Base-by-base conservation (phyloP, 176 grass and related monocot genomes). In the Ampelocalamus luodianensis region DNA sequence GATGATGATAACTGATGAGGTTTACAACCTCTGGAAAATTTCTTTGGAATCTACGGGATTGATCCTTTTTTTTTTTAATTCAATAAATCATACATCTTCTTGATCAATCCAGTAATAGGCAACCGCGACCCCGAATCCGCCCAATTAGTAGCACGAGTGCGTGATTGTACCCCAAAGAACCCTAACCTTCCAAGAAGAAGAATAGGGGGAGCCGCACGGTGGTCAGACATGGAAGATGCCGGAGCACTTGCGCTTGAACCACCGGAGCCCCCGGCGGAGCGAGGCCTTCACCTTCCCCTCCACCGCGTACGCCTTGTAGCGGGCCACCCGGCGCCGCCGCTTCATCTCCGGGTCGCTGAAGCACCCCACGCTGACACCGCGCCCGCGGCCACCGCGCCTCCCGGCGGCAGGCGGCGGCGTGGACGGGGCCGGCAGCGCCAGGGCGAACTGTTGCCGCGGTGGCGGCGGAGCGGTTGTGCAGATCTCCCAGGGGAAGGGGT, bases 261-360 rank as follows among this genome's bases (percentile, higher is more conserved):
- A 98, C 36, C 80, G 73, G 66, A 98, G 85, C 2, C 93, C 89
- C 20, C 85, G 89, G 13, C 96, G 91, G 51, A 98, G 24, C 15
- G 96, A 93, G 17, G 87, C 61, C 77, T 93, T 98, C 77, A 98
- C 82, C 87, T 93, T 98, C 10, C 89, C 93, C 85, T 92, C 86
- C 54, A 92, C 80, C 10, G 56, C 87, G 69, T 95, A 98, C 67
- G 83, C 87, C 80, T 98, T 98, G 89, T 98, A 98, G 17, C 80
- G 78, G 8, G 83, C 89, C 0, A 98, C 89, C 44, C 96, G 67
- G 44, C 87, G 86, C 83, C 90, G 83, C 63, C 91, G 92, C 80
- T 90, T 95, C 87, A 92, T 87, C 93, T 98, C 93, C 10, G 93
- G 93, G 77, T 98, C 89, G 8, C 89, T 56, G 54, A 98, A 98